Conservation (phyloP, 176 grass and related monocot species). For the Avena insularis region DNA sequence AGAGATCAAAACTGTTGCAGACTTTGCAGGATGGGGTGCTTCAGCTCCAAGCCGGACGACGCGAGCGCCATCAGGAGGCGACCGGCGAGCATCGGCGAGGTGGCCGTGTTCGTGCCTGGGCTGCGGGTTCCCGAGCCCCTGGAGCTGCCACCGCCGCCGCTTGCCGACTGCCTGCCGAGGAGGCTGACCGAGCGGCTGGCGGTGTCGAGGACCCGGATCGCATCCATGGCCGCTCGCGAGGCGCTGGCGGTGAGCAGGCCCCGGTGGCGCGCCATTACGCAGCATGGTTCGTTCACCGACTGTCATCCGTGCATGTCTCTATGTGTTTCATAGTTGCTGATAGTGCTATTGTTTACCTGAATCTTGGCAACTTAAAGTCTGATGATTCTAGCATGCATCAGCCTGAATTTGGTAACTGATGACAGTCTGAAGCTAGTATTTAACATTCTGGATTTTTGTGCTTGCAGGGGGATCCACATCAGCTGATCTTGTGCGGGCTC, state of each 20-base stretch:
- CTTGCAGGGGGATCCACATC: constrained; percentile 58
- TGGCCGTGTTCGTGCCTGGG: constrained; percentile 79
- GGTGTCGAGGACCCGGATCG: constrained; percentile 51
- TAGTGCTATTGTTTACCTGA: neutral
- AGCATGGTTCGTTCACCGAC: constrained; percentile 55
- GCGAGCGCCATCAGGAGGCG: constrained; percentile 49
- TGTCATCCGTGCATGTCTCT: neutral
- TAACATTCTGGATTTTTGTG: neutral
- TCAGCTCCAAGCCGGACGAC: constrained; percentile 63
- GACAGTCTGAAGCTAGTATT: neutral
- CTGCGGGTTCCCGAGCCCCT: constrained; percentile 61
- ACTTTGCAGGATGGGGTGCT: constrained; percentile 72
- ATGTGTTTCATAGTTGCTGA: neutral
- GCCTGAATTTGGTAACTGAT: neutral
- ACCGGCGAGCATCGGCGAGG: constrained; percentile 78
- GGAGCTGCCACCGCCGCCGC: constrained; percentile 60
- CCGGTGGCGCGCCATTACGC: constrained; percentile 59
- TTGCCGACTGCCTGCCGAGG: constrained; percentile 53
- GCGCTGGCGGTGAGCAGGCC: constrained; percentile 60
- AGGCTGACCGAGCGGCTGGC: constrained; percentile 58
- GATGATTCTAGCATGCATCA: neutral
- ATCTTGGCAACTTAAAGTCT: neutral
- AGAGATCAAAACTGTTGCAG: neutral
- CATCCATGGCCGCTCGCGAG: constrained; percentile 67
- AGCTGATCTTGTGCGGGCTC: constrained; percentile 66